phyloP scores from a whole-genome alignment of 176 grass and related monocot species.

The Musa schizocarpa region DNA sequence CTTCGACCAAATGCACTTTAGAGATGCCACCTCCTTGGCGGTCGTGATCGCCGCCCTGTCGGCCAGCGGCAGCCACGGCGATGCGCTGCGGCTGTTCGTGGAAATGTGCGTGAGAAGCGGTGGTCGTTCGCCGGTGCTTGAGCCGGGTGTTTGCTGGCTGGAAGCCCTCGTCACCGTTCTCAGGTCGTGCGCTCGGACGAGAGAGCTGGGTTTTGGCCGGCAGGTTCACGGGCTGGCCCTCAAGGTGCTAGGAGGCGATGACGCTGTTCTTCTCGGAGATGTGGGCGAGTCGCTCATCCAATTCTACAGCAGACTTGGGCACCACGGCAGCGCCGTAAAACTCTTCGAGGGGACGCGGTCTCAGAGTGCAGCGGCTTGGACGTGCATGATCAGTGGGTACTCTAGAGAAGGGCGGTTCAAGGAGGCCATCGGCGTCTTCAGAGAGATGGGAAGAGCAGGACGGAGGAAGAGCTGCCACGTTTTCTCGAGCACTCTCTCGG shows the following conservation, averaged over 20 bases:
- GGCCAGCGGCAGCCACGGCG: slow-evolving; percentile 9
- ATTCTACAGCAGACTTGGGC: slow-evolving; percentile 34
- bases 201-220: slow-evolving; percentile 23
- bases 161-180: slow-evolving; percentile 37
- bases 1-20: slow-evolving; percentile 45
- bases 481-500: slow-evolving; percentile 43
- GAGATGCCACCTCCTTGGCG: slow-evolving; percentile 48
- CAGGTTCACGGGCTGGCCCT: slow-evolving; percentile 48
- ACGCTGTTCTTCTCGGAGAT: neutral
- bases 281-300: slow-evolving; percentile 49
- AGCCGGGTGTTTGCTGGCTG: slow-evolving; percentile 15
- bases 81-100: slow-evolving; percentile 39
- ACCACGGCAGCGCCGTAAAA: slow-evolving; percentile 15
- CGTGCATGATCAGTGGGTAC: slow-evolving; percentile 42
- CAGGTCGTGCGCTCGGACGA: slow-evolving; percentile 30
- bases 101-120: slow-evolving; percentile 25
- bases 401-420: slow-evolving; percentile 38
- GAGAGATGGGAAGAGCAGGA: slow-evolving; percentile 42
- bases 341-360: slow-evolving; percentile 32
- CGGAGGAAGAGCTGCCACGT: slow-evolving; percentile 37
- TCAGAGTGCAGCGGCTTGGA: slow-evolving; percentile 38
- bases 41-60: slow-evolving; percentile 40
- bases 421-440: slow-evolving; percentile 49
- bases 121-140: neutral
- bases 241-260: slow-evolving; percentile 24